Percentiles rank a stretch among this genome's conserved stretches.
phyloP scores from a whole-genome alignment of 306 rosid species.

The Casuarina glauca region DNA sequence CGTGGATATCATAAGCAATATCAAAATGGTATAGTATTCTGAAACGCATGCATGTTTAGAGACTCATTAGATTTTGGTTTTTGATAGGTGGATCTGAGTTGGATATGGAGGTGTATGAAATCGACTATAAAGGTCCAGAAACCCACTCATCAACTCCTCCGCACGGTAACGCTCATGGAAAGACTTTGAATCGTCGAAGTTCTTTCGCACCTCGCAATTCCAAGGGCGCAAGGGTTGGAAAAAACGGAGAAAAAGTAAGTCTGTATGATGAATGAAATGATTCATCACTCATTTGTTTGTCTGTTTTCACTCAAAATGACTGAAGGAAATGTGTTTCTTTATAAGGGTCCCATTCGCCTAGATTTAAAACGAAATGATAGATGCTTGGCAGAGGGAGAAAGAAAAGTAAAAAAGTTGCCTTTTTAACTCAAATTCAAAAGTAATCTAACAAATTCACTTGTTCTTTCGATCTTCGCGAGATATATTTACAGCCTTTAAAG shows the following conservation, averaged over 20 bases:
- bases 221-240: conserved; percentile 25
- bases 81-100: conserved; percentile 40
- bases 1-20: too few species aligned
- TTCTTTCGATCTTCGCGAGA: not conserved
- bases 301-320: not conserved
- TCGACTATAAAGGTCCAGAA: conserved; percentile 96
- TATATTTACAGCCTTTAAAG: not conserved
- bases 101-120: conserved; percentile 63
- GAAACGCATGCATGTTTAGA: too few species aligned
- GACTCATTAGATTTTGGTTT: conserved; percentile 1
- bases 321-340: too few species aligned
- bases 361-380: not conserved
- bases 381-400: not conserved
- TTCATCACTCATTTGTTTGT: not conserved
- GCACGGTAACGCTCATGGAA: conserved; percentile 50
- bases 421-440: too few species aligned
- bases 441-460: not conserved
- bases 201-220: conserved; percentile 23
- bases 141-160: conserved; percentile 82
- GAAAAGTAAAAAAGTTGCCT: not conserved
- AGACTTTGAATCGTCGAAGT: conserved; percentile 30
- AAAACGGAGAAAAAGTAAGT: conserved; percentile 44
- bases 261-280: not conserved
- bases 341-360: too few species aligned
- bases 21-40: too few species aligned